These are phyloP conservation scores for Ceratocystis variospora DNA, from an alignment of 2,329 filamentous ascomycete genomes.

Conservation along the genomic window DNA sequence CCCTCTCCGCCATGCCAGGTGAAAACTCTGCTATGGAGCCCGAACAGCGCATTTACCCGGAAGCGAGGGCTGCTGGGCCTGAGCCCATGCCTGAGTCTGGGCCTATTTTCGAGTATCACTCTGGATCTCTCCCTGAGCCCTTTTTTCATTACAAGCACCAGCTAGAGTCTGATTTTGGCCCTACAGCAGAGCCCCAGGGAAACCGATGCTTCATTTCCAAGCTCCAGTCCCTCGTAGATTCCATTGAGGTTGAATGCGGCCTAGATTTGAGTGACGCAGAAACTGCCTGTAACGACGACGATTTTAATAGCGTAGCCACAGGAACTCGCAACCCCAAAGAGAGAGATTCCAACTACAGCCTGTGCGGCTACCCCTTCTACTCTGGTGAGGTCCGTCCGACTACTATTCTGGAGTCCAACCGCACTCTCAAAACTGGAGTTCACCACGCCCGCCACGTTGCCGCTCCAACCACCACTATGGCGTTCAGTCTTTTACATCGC, in stretches of 20 bases:
- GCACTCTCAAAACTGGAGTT: slow-evolving; percentile 2
- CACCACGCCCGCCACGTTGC: slow-evolving; percentile 2
- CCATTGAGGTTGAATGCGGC: neutral
- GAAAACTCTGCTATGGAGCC: slow-evolving; percentile 1
- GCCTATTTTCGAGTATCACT: neutral
- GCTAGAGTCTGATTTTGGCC: neutral
- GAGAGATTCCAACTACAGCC: neutral
- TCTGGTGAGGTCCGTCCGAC: neutral
- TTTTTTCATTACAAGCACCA: neutral
- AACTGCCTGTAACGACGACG: neutral
- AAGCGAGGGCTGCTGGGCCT: neutral
- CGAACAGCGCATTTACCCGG: neutral
- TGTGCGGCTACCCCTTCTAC: slow-evolving; percentile 2
- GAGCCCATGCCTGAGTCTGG: neutral
- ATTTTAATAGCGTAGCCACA: neutral
- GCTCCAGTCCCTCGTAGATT: neutral
- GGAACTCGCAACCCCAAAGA: neutral
- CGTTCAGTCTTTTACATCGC: slow-evolving; percentile 4
- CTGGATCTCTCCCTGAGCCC: no score
- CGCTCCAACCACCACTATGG: slow-evolving; percentile 7
- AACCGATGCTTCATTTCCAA: slow-evolving; percentile 6
- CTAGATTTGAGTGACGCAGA: slow-evolving; percentile 1
- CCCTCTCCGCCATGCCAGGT: neutral
- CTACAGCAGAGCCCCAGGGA: neutral
- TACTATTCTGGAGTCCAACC: slow-evolving; percentile 2